Base-by-base conservation (phyloP, 2,329 filamentous ascomycete species). In the Colletotrichum tropicicola region DNA sequence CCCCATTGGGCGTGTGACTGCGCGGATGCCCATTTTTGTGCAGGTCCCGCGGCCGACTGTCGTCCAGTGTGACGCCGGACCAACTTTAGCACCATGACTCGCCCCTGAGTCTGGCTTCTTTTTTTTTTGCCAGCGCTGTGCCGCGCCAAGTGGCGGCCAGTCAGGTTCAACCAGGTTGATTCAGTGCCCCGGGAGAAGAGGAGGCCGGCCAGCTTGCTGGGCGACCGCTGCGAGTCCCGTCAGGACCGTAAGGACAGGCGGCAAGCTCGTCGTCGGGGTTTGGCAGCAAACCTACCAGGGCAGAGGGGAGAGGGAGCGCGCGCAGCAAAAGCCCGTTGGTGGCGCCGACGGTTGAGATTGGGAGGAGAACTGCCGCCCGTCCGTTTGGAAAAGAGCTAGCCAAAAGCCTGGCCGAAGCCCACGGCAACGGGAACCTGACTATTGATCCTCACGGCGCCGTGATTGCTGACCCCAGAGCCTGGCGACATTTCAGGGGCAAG, bases 121-220 rank as follows among this genome's bases (percentile, higher is more conserved):
- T 45, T 54, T 21, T 39, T 35, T 35, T n/a, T 41, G 28, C 47
- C 60, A 60, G 48, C 48, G 41, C 57, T 64, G 48, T 28, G 61
- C 41, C 23, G 56, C 49, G 39, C 60, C 39, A 25, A 43, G 61
- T 65, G 62, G 62, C 62, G 62, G 53, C 61, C 61, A 64, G 48
- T 64, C 61, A 60, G 32, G 41, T 56, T 48, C 25, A 53, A 41
- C 41, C 39, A 19, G 21, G 23, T 41, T 45, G 41, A 49, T 28
- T 32, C 48, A 43, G 32, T 27, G 30, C 25, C 39, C 28, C 35
- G 35, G 55, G 41, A 25, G 44, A 28, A 47, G 48, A n/a, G n/a
- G n/a, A n/a, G n/a, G n/a, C n/a, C n/a, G n/a, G n/a, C 35, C 35
- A 39, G 15, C 12, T 19, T 41, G 37, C 5, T 17, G n/a, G 9